Percentiles rank a stretch among this genome's conserved stretches.
phyloP scores from a whole-genome alignment of 768 basidiomycete species.

The Phylloporus scabripes region DNA sequence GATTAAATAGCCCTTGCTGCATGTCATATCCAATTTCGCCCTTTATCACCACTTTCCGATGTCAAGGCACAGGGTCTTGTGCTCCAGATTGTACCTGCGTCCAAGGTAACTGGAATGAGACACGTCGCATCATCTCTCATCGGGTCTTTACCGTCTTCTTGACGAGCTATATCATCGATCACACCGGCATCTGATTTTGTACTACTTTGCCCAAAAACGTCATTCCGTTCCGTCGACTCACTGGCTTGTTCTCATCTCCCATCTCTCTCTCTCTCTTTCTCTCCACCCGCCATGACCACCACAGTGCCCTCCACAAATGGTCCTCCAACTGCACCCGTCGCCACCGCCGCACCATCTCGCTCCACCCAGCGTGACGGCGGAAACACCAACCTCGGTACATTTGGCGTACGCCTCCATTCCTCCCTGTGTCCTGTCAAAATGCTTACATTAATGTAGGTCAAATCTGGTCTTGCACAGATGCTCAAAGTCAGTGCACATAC shows the following conservation, averaged over 20 bases:
- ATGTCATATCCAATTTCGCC: background rate
- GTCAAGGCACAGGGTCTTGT: background rate
- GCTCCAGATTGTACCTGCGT: background rate
- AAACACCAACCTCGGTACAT: constrained; percentile 62
- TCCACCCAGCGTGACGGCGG: constrained; percentile 46
- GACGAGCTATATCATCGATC: too few relatives aligned
- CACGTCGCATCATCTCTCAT: background rate
- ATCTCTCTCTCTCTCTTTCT: background rate
- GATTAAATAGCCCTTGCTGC: constrained; percentile 9
- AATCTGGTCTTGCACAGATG: constrained; percentile 95
- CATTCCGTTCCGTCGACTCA: background rate
- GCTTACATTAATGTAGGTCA: constrained; percentile 51
- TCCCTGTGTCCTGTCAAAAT: background rate
- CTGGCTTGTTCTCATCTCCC: too few relatives aligned
- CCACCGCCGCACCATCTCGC: constrained; percentile 40
- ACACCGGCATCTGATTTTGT: too few relatives aligned
- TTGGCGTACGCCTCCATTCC: constrained; percentile 44
- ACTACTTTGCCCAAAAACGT: background rate
- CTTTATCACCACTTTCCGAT: background rate
- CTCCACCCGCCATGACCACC: background rate
- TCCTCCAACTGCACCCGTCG: background rate
- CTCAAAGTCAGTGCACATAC: constrained; percentile 55
- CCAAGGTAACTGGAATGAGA: background rate
- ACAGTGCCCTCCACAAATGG: constrained; percentile 5
- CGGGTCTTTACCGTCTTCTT: background rate